Conservation (phyloP, 176 grass and related monocot species). For the Olyra latifolia region DNA sequence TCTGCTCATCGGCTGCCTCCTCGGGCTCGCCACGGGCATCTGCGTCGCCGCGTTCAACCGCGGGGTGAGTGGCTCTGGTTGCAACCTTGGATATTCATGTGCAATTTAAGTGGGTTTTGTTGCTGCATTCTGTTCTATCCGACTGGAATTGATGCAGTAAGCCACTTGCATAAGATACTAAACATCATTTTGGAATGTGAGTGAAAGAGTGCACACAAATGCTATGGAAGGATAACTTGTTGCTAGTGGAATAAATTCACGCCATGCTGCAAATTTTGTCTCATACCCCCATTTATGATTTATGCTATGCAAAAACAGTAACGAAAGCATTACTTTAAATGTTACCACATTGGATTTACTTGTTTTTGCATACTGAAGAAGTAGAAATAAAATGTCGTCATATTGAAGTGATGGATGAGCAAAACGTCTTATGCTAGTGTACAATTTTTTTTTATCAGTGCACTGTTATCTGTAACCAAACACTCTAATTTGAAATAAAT, state of each 20-base stretch:
- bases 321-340: not conserved
- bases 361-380: not conserved
- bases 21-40: conserved; percentile 87
- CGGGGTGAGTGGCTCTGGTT: conserved; percentile 50
- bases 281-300: not conserved
- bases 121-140: not conserved
- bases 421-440: not conserved
- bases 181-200: conserved; percentile 16
- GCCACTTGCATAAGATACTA: not conserved
- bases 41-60: conserved; percentile 96
- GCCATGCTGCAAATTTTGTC: not conserved
- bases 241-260: not conserved
- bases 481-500: conserved; percentile 13
- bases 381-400: not conserved
- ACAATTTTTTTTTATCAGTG: not conserved
- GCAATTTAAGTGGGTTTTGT: not conserved
- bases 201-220: not conserved
- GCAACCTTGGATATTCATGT: too few species aligned
- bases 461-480: not conserved
- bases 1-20: conserved; percentile 95
- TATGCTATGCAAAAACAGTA: not conserved
- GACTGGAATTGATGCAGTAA: not conserved
- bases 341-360: not conserved
- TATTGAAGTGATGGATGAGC: not conserved
- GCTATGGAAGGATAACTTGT: not conserved